phyloP scores from a whole-genome alignment of 257 asterid species.

The Penstemon davidsonii region DNA sequence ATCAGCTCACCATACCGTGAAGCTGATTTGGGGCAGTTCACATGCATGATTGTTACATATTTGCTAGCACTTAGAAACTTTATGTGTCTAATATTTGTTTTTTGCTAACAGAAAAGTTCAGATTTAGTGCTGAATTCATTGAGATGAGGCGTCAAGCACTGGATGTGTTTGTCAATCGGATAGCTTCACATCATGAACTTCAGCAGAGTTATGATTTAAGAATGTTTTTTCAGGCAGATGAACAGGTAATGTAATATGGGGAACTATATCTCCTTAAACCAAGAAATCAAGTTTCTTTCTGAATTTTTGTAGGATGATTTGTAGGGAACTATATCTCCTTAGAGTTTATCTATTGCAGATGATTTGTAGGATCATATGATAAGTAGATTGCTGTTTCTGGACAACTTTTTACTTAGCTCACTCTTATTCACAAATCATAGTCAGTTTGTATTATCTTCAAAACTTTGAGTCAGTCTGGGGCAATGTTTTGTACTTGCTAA shows the following conservation, averaged over 20 bases:
- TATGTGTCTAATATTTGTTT: not conserved
- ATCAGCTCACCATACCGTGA: slow-evolving; percentile 17
- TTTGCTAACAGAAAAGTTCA: slow-evolving; percentile 19
- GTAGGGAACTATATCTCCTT: slow-evolving; percentile 1
- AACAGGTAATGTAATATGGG: slow-evolving; percentile 59
- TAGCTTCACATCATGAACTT: slow-evolving; percentile 88
- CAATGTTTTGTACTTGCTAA: not conserved
- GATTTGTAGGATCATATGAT: slow-evolving; percentile 6
- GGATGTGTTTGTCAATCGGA: slow-evolving; percentile 81
- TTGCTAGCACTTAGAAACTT: slow-evolving; percentile 17
- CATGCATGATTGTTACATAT: slow-evolving; percentile 3
- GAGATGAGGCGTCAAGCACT: slow-evolving; percentile 91
- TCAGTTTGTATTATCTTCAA: not conserved
- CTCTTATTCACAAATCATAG: slow-evolving; percentile 18
- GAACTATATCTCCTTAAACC: slow-evolving; percentile 23
- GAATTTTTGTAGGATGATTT: slow-evolving; percentile 18
- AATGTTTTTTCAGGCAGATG: slow-evolving; percentile 90
- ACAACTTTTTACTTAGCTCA: slow-evolving; percentile 10
- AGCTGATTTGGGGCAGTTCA: slow-evolving; percentile 21
- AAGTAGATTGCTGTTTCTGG: slow-evolving; percentile 16
- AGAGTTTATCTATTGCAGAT: slow-evolving; percentile 1
- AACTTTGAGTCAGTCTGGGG: slow-evolving; percentile 13
- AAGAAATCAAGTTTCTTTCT: slow-evolving; percentile 11
- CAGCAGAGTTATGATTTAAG: slow-evolving; percentile 85
- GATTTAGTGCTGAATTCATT: slow-evolving; percentile 45